These are phyloP conservation scores for Davidsoniella virescens DNA, from an alignment of 2,329 filamentous ascomycete species.

Conservation along the genomic window DNA sequence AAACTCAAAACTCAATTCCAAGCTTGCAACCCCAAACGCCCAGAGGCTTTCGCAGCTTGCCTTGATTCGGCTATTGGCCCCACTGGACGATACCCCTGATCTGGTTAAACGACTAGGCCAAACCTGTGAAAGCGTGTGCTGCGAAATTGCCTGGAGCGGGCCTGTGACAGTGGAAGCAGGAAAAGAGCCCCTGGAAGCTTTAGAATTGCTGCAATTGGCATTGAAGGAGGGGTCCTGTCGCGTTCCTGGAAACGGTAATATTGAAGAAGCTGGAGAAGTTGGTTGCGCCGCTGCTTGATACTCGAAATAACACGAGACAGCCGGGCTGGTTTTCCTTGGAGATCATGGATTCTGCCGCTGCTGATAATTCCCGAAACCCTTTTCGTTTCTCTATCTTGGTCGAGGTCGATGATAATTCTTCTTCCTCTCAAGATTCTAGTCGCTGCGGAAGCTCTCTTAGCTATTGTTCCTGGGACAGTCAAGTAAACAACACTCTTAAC, in stretches of 20 bases:
- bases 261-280: neutral
- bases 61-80: neutral
- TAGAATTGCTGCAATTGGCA: constrained; percentile 5
- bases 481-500: constrained; percentile 1
- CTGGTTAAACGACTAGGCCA: neutral
- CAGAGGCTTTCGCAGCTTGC: neutral
- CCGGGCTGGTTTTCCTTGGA: constrained; percentile 2
- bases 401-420: constrained; percentile 9
- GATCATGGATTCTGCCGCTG: constrained; percentile 6
- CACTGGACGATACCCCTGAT: constrained; percentile 2
- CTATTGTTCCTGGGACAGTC: constrained; percentile 12
- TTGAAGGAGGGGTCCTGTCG: constrained; percentile 12
- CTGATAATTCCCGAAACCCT: constrained; percentile 9
- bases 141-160: constrained; percentile 5
- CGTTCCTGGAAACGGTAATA: constrained; percentile 3
- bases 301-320: constrained; percentile 8
- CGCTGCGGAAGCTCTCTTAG: constrained; percentile 11
- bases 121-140: constrained; percentile 1
- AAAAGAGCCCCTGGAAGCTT: constrained; percentile 4
- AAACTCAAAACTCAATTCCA: neutral
- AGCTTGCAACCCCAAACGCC: too few species aligned
- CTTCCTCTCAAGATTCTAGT: constrained; percentile 8
- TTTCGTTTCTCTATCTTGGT: constrained; percentile 11
- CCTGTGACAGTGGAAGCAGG: neutral
- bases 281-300: neutral